Evolutionary conservation across 164 flowering plant genomes (phyloP).

Genomic region (Kingdonia uniflora): DNA sequence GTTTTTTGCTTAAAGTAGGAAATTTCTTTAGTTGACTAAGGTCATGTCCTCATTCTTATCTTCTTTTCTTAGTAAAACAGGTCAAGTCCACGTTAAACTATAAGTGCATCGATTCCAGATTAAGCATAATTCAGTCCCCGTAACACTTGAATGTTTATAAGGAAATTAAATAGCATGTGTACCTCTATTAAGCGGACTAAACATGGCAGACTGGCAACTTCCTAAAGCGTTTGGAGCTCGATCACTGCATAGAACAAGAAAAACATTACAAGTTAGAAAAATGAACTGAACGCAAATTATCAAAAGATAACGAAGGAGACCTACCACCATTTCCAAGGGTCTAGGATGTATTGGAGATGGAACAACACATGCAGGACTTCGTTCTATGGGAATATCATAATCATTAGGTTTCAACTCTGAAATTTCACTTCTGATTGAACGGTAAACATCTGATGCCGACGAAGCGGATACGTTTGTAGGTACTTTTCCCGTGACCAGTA

Average conservation of each 20-base stretch:
- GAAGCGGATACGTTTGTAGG: conserved; percentile 3
- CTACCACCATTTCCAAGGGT: conserved; percentile 27
- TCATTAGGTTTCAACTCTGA: conserved; percentile 21
- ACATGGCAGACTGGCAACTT: not conserved
- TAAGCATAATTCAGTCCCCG: too few species aligned
- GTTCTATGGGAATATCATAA: conserved; percentile 17
- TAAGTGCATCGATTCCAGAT: too few species aligned
- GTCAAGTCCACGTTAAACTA: too few species aligned
- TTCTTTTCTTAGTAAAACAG: too few species aligned
- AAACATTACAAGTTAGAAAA: not conserved
- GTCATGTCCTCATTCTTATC: too few species aligned
- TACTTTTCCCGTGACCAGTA: conserved; percentile 9
- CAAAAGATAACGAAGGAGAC: not conserved
- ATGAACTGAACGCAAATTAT: too few species aligned
- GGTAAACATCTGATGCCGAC: conserved; percentile 17
- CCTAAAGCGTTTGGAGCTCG: not conserved
- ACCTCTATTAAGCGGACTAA: too few species aligned
- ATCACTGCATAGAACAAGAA: not conserved
- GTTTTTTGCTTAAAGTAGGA: too few species aligned
- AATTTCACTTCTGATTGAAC: conserved; percentile 20
- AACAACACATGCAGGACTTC: conserved; percentile 26
- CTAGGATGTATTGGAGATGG: conserved; percentile 27
- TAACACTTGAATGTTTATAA: too few species aligned
- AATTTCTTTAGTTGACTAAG: too few species aligned
- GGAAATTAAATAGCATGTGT: too few species aligned